phyloP scores from a whole-genome alignment of 2,329 filamentous ascomycete species.

The Claviceps cyperi region DNA sequence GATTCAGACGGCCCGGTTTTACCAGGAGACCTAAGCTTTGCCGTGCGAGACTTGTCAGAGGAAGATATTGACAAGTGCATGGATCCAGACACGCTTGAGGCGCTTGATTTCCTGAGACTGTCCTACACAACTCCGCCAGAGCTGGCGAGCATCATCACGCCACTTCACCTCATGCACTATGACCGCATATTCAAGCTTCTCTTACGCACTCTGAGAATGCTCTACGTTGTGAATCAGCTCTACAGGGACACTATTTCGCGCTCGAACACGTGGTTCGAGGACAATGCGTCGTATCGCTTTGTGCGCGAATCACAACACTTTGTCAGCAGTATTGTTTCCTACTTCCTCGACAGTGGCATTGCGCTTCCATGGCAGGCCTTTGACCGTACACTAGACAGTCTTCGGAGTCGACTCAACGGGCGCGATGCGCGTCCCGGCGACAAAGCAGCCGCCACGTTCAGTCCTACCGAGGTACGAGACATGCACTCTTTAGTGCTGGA shows the following conservation, averaged over 20 bases:
- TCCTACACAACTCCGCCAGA: conserved; percentile 67
- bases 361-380: conserved; percentile 59
- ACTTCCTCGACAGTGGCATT: conserved; percentile 71
- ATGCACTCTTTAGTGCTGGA: conserved; percentile 63
- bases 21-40: conserved; percentile 64
- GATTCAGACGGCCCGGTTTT: conserved; percentile 26
- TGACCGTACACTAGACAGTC: conserved; percentile 44
- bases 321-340: conserved; percentile 54
- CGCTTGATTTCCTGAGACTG: conserved; percentile 82
- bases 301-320: conserved; percentile 70
- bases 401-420: conserved; percentile 42
- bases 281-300: conserved; percentile 40
- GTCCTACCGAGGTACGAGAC: conserved; percentile 51
- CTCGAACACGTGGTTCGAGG: conserved; percentile 20
- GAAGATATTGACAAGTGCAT: conserved; percentile 73
- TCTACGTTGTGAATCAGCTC: conserved; percentile 57
- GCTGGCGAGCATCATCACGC: conserved; percentile 59
- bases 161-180: conserved; percentile 58
- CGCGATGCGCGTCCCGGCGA: conserved; percentile 24
- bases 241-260: conserved; percentile 39
- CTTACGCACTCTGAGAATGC: conserved; percentile 62
- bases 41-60: conserved; percentile 64
- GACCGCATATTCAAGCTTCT: conserved; percentile 73
- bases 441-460: conserved; percentile 18
- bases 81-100: conserved; percentile 68